phyloP scores from a whole-genome alignment of 805 yeast species.

The Kodamaea kaohsiungensis region DNA sequence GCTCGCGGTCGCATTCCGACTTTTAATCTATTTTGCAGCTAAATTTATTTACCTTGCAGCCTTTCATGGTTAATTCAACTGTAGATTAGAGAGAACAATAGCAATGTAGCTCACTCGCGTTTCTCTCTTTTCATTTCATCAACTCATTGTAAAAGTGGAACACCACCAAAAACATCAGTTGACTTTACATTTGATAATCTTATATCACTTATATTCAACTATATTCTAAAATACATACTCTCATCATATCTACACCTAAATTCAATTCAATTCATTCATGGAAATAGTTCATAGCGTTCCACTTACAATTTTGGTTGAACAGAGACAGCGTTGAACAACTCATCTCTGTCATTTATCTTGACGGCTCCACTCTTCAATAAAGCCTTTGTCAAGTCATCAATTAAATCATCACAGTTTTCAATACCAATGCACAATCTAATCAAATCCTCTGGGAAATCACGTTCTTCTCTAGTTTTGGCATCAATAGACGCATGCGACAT shows the following conservation, averaged over 20 bases:
- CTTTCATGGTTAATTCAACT: too few relatives aligned
- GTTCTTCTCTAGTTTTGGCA: constrained; percentile 78
- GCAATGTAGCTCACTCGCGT: too few relatives aligned
- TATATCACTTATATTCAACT: too few relatives aligned
- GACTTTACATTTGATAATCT: too few relatives aligned
- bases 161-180: too few relatives aligned
- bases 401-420: constrained; percentile 77
- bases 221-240: too few relatives aligned
- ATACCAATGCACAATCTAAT: constrained; percentile 90
- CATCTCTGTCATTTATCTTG: constrained; percentile 40
- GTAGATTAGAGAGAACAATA: too few relatives aligned
- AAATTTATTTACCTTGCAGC: background rate
- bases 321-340: constrained; percentile 39
- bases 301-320: constrained; percentile 29
- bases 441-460: constrained; percentile 91
- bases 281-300: background rate
- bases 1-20: too few relatives aligned
- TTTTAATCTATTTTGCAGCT: background rate
- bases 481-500: constrained; percentile 98
- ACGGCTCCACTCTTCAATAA: constrained; percentile 64
- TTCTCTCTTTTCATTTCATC: too few relatives aligned
- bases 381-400: constrained; percentile 76
- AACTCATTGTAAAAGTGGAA: too few relatives aligned
- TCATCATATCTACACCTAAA: too few relatives aligned
- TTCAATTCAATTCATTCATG: background rate